Percentiles rank a stretch among this genome's conserved stretches.
These are phyloP conservation scores for Erysimum cheiri DNA, from an alignment of 441 rosid genomes.

Conservation along the genomic window DNA sequence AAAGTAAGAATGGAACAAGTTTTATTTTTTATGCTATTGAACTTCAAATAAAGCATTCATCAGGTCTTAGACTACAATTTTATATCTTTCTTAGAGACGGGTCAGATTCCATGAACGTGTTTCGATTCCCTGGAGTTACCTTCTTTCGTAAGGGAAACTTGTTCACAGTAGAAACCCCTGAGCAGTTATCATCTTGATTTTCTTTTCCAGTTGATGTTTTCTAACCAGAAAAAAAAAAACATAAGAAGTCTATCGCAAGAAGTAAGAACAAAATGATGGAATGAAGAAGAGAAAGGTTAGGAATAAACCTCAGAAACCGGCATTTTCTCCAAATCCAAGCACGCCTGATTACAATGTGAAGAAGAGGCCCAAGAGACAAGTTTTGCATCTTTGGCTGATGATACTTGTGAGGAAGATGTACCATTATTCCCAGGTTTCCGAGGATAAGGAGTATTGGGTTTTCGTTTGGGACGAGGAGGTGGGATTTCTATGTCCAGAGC, in stretches of 20 bases:
- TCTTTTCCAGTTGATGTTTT: conserved; percentile 57
- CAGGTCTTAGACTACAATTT: conserved; percentile 35
- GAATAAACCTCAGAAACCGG: conserved; percentile 64
- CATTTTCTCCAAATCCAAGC: conserved; percentile 73
- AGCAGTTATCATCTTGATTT: conserved; percentile 67
- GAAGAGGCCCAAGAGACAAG: conserved; percentile 52
- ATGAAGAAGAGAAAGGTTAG: conserved; percentile 26
- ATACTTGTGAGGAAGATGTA: conserved; percentile 49
- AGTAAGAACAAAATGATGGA: conserved; percentile 24
- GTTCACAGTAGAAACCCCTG: conserved; percentile 63
- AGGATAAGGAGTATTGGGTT: conserved; percentile 96
- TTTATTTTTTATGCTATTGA: neutral
- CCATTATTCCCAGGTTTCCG: conserved; percentile 61
- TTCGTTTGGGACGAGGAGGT: conserved; percentile 98
- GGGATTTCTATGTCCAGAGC: conserved; percentile 88
- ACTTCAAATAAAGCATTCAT: conserved; percentile 34
- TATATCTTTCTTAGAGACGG: conserved; percentile 58
- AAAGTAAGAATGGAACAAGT: conserved; percentile 23
- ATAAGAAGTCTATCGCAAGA: conserved; percentile 23
- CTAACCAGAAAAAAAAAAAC: conserved; percentile 46
- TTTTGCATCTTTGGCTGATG: conserved; percentile 66
- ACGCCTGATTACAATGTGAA: conserved; percentile 50
- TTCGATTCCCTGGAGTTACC: conserved; percentile 45
- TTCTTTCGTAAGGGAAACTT: conserved; percentile 49
- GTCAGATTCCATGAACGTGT: conserved; percentile 62